These are phyloP conservation scores for Tulasnella sp. DNA, from an alignment of 768 basidiomycete genomes.

Conservation along the genomic window DNA sequence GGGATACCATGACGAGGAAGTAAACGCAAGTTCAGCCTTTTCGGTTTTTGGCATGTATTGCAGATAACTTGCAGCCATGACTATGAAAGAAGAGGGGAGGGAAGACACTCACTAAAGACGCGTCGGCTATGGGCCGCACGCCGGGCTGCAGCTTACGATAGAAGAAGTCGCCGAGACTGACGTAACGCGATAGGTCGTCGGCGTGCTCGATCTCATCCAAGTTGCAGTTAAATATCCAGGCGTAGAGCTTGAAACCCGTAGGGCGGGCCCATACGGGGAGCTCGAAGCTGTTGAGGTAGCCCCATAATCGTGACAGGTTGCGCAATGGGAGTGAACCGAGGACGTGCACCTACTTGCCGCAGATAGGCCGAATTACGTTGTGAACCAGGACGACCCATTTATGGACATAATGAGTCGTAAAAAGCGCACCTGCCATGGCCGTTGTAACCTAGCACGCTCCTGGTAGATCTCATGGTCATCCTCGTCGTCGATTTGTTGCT, in stretches of 20 bases:
- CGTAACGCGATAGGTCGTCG: constrained; percentile 62
- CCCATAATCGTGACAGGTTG: constrained; percentile 94
- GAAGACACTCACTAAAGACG: constrained; percentile 50
- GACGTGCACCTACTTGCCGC: constrained; percentile 69
- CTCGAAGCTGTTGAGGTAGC: constrained; percentile 85
- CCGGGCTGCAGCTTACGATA: constrained; percentile 79
- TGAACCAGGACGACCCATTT: neutral
- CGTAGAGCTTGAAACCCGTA: constrained; percentile 74
- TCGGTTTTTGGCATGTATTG: too few relatives aligned
- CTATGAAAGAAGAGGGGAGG: neutral
- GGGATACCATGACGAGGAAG: constrained; percentile 9
- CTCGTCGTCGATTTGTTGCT: constrained; percentile 7
- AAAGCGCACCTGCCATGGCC: constrained; percentile 72
- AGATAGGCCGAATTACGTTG: neutral
- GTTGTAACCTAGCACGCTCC: constrained; percentile 52
- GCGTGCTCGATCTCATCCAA: constrained; percentile 75
- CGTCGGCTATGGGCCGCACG: constrained; percentile 64
- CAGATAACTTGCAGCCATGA: neutral
- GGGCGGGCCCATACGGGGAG: constrained; percentile 95
- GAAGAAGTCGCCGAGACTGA: constrained; percentile 90
- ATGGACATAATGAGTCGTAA: constrained; percentile 49
- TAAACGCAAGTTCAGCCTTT: neutral
- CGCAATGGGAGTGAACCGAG: constrained; percentile 89
- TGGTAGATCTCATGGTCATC: constrained; percentile 25
- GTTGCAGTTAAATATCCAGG: constrained; percentile 85